A percentile compares a stretch with the other conserved stretches of the same genome.
Evolutionary conservation across 371 early-diverging fungal species (phyloP).

Genomic region (Vairimorpha ceranae): DNA sequence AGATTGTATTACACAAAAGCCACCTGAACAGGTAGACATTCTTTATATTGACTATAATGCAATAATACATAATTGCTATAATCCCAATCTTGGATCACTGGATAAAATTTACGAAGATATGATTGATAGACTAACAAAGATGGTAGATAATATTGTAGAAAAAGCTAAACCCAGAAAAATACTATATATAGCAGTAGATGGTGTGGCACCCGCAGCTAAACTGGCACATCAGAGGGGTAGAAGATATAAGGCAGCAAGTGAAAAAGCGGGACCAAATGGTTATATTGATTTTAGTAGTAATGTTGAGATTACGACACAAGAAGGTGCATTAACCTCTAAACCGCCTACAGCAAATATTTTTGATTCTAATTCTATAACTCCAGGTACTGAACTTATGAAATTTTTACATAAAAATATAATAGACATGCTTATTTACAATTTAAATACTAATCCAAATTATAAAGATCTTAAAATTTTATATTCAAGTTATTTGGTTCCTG

Average conservation of each 20-base stretch:
- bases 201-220: constrained; percentile 97
- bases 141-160: constrained; percentile 80
- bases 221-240: constrained; percentile 97
- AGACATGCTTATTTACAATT: constrained; percentile 76
- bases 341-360: constrained; percentile 65
- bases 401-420: constrained; percentile 73
- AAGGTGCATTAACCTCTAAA: constrained; percentile 52
- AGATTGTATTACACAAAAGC: constrained; percentile 48
- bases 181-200: constrained; percentile 91
- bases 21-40: constrained; percentile 91
- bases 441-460: constrained; percentile 80
- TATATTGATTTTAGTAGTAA: neutral
- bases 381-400: constrained; percentile 97
- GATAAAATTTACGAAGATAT: constrained; percentile 31
- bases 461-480: constrained; percentile 72
- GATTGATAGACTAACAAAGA: constrained; percentile 68
- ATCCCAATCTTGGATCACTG: constrained; percentile 65
- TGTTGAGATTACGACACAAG: constrained; percentile 60
- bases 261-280: neutral
- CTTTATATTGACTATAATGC: constrained; percentile 98
- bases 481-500: constrained; percentile 86
- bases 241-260: constrained; percentile 77
- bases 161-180: constrained; percentile 82
- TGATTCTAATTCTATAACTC: constrained; percentile 96
- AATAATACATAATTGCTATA: constrained; percentile 93